phyloP scores from a whole-genome alignment of 1,139 yeast species.

The Yamadazyma diddensiae region DNA sequence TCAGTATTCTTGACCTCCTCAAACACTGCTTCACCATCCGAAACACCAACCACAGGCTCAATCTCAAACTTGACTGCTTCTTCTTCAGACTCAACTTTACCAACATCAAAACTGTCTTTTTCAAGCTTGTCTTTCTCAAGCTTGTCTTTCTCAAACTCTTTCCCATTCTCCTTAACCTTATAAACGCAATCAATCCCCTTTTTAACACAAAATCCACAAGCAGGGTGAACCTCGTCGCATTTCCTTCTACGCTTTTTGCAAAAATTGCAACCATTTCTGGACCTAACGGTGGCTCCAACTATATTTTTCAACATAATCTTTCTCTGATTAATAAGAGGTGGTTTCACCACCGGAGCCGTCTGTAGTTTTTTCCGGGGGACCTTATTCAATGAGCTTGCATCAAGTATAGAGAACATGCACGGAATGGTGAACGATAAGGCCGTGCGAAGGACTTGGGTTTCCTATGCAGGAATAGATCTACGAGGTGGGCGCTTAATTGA shows the following conservation, averaged over 20 bases:
- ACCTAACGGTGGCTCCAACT: conserved; percentile 14
- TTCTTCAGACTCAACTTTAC: too few species aligned
- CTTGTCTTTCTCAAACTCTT: too few species aligned
- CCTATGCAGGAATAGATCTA: not conserved
- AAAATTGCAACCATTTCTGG: conserved; percentile 26
- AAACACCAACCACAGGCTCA: too few species aligned
- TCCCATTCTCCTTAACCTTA: too few species aligned
- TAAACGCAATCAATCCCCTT: conserved; percentile 26
- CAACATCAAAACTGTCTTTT: too few species aligned
- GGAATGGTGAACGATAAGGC: not conserved
- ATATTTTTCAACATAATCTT: conserved; percentile 11
- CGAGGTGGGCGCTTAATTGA: not conserved
- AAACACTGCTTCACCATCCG: too few species aligned
- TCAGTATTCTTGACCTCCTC: too few species aligned
- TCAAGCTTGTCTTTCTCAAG: too few species aligned
- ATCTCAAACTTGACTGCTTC: too few species aligned
- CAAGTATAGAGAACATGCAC: conserved; percentile 9
- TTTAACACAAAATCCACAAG: conserved; percentile 32
- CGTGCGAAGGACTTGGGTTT: not conserved
- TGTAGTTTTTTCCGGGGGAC: conserved; percentile 8
- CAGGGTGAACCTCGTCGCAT: conserved; percentile 45
- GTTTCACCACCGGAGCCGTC: not conserved
- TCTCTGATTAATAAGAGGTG: conserved; percentile 7
- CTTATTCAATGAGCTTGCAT: conserved; percentile 7
- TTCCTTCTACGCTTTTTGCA: conserved; percentile 31